phyloP scores from a whole-genome alignment of 2,329 filamentous ascomycete species.

The Samsoniella hepiali region DNA sequence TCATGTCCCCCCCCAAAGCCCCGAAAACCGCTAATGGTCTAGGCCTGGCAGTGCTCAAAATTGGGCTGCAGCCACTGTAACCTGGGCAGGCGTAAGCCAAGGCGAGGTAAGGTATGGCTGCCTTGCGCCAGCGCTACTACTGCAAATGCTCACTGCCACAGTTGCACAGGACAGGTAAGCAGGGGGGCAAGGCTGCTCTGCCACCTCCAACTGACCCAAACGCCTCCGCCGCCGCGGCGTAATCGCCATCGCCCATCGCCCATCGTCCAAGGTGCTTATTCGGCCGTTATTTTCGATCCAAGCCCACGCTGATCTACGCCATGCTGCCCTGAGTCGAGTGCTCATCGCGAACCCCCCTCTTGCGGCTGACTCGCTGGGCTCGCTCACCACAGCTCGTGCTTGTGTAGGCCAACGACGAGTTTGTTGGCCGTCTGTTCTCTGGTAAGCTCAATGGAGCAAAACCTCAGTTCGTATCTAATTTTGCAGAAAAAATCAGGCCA shows the following conservation, averaged over 20 bases:
- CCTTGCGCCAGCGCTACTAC: background rate
- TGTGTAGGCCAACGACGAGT: background rate
- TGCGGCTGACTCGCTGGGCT: background rate
- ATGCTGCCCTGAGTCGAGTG: background rate
- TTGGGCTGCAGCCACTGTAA: background rate
- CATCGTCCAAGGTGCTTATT: background rate
- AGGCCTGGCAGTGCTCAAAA: background rate
- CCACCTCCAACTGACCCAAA: background rate
- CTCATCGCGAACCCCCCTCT: background rate
- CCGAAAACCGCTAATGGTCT: background rate
- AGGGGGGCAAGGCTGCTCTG: too few species aligned
- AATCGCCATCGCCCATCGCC: constrained; percentile 2
- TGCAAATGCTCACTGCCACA: background rate
- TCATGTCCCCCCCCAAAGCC: background rate
- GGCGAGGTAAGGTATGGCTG: background rate
- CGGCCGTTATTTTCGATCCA: background rate
- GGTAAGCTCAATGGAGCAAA: background rate
- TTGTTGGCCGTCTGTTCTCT: background rate
- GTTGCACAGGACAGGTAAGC: too few species aligned
- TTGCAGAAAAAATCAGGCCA: background rate
- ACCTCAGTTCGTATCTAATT: background rate
- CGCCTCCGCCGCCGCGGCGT: background rate
- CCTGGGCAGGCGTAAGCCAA: too few species aligned
- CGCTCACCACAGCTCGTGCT: background rate
- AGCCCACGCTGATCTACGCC: background rate